phyloP scores from a whole-genome alignment of 176 grass and related monocot species.

The Tuctoria greenei region DNA sequence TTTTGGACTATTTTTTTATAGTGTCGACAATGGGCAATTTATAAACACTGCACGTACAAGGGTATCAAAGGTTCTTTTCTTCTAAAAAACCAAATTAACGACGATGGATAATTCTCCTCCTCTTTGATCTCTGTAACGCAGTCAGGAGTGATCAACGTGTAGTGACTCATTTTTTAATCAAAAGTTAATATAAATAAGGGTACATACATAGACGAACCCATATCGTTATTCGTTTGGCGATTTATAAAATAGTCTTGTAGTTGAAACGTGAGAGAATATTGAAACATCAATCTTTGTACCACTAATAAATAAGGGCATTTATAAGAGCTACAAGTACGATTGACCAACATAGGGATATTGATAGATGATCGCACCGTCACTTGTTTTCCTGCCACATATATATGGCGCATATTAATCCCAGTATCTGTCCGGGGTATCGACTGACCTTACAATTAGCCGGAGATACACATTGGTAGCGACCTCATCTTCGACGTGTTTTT shows the following conservation, averaged over 20 bases:
- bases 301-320: neutral
- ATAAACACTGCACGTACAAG: too few species aligned
- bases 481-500: neutral
- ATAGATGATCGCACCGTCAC: neutral
- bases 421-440: neutral
- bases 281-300: neutral
- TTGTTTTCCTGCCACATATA: constrained; percentile 1
- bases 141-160: too few species aligned
- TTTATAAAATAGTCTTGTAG: neutral
- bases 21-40: too few species aligned
- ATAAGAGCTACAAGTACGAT: neutral
- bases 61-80: too few species aligned
- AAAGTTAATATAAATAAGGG: neutral
- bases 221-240: neutral
- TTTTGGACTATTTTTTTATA: too few species aligned
- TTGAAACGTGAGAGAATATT: neutral
- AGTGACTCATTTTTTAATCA: neutral
- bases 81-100: too few species aligned
- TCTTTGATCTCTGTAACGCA: too few species aligned
- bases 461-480: neutral
- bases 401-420: neutral
- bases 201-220: neutral
- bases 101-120: too few species aligned
- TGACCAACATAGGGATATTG: neutral
- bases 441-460: neutral